Evolutionary conservation across 305 asterid species (phyloP).

Genomic region (Solanum hybrid): DNA sequence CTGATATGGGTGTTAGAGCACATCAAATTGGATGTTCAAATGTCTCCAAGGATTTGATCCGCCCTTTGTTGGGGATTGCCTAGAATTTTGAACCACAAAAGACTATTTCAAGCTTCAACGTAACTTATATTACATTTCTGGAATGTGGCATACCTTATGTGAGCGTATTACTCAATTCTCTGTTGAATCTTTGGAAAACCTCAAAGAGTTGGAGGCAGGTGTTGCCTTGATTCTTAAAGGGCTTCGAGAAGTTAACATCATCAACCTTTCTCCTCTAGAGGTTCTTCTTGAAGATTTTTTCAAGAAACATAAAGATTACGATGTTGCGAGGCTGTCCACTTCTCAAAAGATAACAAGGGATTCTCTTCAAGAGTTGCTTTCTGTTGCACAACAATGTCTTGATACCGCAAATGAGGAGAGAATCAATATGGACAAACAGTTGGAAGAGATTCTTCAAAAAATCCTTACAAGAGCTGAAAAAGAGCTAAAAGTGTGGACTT

Average conservation of each 20-base stretch:
- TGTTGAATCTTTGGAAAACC: not conserved
- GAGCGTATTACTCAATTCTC: not conserved
- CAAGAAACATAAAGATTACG: too few species aligned
- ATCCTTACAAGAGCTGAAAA: not conserved
- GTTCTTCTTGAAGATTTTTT: not conserved
- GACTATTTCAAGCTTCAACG: not conserved
- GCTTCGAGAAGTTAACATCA: not conserved
- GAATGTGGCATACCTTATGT: too few species aligned
- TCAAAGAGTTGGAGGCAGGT: too few species aligned
- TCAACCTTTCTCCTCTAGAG: not conserved
- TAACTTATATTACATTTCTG: too few species aligned
- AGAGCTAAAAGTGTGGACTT: not conserved
- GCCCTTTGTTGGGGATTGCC: not conserved
- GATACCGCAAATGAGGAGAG: not conserved
- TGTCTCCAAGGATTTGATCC: not conserved
- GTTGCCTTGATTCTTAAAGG: not conserved
- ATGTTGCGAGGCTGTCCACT: not conserved
- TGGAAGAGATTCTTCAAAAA: not conserved
- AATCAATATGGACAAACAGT: not conserved
- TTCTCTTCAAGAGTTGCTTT: not conserved
- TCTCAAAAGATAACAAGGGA: not conserved
- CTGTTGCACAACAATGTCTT: too few species aligned
- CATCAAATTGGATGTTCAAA: not conserved
- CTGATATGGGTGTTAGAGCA: not conserved
- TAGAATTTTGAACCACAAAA: not conserved